Percentiles rank a stretch among this genome's conserved stretches.
phyloP scores from a whole-genome alignment of 1,284 basidiomycete genomes.

The Ustilago sp. region DNA sequence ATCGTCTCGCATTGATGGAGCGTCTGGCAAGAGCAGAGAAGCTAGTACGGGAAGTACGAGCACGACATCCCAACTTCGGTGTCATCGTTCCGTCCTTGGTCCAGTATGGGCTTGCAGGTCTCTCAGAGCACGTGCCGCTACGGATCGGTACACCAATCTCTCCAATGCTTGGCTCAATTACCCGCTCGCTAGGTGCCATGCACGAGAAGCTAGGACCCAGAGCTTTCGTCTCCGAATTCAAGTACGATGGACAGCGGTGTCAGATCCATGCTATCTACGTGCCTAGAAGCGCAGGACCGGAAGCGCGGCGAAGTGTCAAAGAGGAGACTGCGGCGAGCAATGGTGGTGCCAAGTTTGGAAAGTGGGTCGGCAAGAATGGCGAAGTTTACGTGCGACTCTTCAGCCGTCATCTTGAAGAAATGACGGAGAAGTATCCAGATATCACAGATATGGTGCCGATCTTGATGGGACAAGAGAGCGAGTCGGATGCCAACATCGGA shows the following conservation, averaged over 20 bases:
- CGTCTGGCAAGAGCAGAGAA: conserved; percentile 65
- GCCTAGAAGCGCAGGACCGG: conserved; percentile 37
- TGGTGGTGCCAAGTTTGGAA: conserved; percentile 43
- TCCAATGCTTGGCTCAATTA: conserved; percentile 74
- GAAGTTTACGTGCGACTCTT: conserved; percentile 78
- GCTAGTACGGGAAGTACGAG: conserved; percentile 79
- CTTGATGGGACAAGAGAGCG: conserved; percentile 48
- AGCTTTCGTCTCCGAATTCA: conserved; percentile 74
- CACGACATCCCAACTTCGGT: conserved; percentile 88
- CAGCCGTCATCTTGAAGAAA: conserved; percentile 89
- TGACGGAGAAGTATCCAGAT: conserved; percentile 91
- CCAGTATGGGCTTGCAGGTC: conserved; percentile 55
- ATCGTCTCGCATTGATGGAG: conserved; percentile 56
- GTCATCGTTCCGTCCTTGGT: conserved; percentile 78
- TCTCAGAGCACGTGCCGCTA: conserved; percentile 75
- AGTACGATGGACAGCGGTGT: conserved; percentile 87
- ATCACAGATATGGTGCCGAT: conserved; percentile 74
- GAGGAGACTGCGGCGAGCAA: conserved; percentile 18
- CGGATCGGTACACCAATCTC: conserved; percentile 76
- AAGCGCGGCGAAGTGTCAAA: conserved; percentile 37
- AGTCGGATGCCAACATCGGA: conserved; percentile 25
- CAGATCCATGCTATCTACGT: conserved; percentile 78
- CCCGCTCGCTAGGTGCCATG: conserved; percentile 84
- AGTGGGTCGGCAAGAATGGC: conserved; percentile 57
- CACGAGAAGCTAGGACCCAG: conserved; percentile 76